Base-by-base conservation (phyloP, 768 basidiomycete species). In the Hericium erinaceus region DNA sequence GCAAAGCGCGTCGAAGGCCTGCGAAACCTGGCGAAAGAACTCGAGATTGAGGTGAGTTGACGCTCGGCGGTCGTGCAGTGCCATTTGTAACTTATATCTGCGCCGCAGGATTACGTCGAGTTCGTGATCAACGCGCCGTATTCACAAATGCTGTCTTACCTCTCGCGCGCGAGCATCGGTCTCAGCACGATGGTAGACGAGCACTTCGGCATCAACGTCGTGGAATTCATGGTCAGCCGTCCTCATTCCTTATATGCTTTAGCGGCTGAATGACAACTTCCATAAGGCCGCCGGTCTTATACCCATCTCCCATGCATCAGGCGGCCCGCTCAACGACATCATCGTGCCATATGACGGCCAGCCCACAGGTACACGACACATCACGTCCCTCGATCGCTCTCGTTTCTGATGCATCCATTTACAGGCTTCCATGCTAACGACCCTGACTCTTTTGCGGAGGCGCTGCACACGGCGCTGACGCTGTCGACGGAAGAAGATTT, bases 161-260 rank as follows among this genome's bases (percentile, higher is more conserved):
- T 99, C 2, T 82, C 86, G 7, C 73, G 73, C 48, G 83, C 93
- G 1, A 89, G 85, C 60, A 78, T 98, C 15, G 95, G 95, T 0
- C 68, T 98, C 24, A 95, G 91, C 66, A 97, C 95, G 13, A 99
- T 99, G 95, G 80, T 93, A 0, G 94, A 98, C 66, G 95, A 99
- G 70, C 95, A 99, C 68, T 99, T 98, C 61, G 95, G 97, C 2
- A 98, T 99, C 69, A 97, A 94, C 64, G 79, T 99, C 39, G 95
- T 99, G 8, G 95, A 99, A 69, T 95, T 90, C 64, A 95, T 98
- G 95, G 95, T 90, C 52, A 61, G 80, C 26, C 53, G 26, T 56
- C 58, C 48, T 60, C 26, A 24, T 48, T 54, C 26, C 24, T n/a
- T 15, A 8, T 50, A 15, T 44, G 16, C 7, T 24, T 51, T 11